Conservation (phyloP, 768 basidiomycete genomes). For the Leccinum truebloodii region DNA sequence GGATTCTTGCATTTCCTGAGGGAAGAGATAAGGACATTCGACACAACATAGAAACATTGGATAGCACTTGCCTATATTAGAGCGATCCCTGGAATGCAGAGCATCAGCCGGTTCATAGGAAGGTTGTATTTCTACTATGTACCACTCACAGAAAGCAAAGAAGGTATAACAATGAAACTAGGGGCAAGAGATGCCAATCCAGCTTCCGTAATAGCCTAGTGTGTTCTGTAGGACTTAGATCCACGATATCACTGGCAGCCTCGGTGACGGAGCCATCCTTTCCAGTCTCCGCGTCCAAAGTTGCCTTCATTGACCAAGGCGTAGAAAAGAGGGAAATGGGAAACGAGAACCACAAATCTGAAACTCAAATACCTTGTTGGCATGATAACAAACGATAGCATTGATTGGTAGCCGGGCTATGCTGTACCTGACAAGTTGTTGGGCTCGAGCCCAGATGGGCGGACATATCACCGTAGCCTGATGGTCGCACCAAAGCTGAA, state of each 20-base stretch:
- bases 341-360: no score
- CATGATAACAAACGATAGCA: no score
- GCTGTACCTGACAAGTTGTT: no score
- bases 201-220: slow-evolving; percentile 40
- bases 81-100: slow-evolving; percentile 38
- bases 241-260: background rate
- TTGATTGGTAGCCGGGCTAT: no score
- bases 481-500: no score
- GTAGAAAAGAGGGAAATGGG: no score
- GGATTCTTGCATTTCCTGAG: slow-evolving; percentile 44
- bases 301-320: slow-evolving; percentile 12
- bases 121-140: background rate
- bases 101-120: background rate
- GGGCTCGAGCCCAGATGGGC: no score
- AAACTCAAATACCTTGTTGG: no score
- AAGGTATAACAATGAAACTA: slow-evolving; percentile 46
- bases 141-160: slow-evolving; percentile 47
- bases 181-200: slow-evolving; percentile 45
- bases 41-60: background rate
- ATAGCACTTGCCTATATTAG: slow-evolving; percentile 42
- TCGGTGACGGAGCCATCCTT: slow-evolving; percentile 6
- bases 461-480: no score
- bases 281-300: slow-evolving; percentile 9
- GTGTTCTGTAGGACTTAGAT: slow-evolving; percentile 20
- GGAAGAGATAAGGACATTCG: background rate